These are phyloP conservation scores for Cladophialophora carrionii DNA, from an alignment of 2,329 filamentous ascomycete species.

Conservation along the genomic window DNA sequence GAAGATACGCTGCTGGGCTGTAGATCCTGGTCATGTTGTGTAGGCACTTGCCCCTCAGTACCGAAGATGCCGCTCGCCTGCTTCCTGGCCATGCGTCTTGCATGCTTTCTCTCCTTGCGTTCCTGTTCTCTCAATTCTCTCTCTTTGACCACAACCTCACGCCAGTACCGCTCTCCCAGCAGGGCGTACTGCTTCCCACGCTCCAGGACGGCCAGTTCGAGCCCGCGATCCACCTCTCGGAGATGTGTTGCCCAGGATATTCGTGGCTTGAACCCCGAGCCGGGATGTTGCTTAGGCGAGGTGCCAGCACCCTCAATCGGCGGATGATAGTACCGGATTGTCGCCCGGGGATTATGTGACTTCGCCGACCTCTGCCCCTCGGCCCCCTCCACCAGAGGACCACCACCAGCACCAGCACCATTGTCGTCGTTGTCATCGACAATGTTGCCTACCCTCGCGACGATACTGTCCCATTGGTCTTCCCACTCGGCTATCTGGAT, in stretches of 20 bases:
- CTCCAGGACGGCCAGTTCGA: constrained; percentile 17
- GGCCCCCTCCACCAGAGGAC: neutral
- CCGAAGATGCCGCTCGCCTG: constrained; percentile 1
- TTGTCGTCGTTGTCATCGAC: neutral
- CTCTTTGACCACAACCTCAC: constrained; percentile 28
- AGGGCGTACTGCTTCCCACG: constrained; percentile 18
- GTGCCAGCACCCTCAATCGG: neutral
- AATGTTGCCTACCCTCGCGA: constrained; percentile 23
- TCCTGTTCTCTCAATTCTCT: constrained; percentile 31
- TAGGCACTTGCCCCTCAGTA: neutral
- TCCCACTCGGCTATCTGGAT: constrained; percentile 46
- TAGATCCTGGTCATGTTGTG: neutral
- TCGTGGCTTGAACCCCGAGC: neutral
- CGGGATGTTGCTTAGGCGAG: neutral
- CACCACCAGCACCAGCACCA: neutral
- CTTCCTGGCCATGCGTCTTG: constrained; percentile 30
- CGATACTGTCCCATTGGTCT: constrained; percentile 48
- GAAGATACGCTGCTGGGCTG: constrained; percentile 12
- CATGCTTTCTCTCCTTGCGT: constrained; percentile 25
- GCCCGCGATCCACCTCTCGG: constrained; percentile 15
- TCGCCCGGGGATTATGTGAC: neutral
- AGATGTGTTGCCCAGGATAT: constrained; percentile 13
- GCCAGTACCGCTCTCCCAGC: constrained; percentile 26
- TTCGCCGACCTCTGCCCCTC: neutral
- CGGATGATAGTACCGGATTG: neutral